These are phyloP conservation scores for Penicillium subrubescens DNA, from an alignment of 495 filamentous ascomycete genomes.

Conservation along the genomic window DNA sequence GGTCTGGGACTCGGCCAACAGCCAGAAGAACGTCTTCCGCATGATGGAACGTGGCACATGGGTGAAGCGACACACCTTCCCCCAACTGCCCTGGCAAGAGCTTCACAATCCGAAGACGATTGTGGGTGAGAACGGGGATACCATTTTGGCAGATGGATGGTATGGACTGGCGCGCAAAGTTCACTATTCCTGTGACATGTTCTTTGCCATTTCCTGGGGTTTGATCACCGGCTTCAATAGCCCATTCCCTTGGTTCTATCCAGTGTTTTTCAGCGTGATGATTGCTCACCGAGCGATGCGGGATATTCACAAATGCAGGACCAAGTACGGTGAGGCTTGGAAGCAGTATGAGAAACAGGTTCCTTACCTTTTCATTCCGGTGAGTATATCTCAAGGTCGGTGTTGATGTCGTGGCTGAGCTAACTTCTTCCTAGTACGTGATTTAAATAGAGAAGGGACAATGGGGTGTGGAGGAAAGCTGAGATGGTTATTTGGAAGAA, in stretches of 20 bases:
- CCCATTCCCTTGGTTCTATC: slow-evolving; percentile 89
- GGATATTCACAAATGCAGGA: slow-evolving; percentile 77
- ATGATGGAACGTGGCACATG: slow-evolving; percentile 73
- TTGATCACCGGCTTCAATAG: slow-evolving; percentile 61
- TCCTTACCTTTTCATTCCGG: slow-evolving; percentile 93
- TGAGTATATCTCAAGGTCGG: slow-evolving; percentile 69
- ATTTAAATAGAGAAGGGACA: neutral
- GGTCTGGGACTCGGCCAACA: slow-evolving; percentile 87
- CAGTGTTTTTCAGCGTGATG: slow-evolving; percentile 85
- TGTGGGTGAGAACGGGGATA: slow-evolving; percentile 70
- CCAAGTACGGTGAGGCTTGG: slow-evolving; percentile 92
- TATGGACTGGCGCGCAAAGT: slow-evolving; percentile 87
- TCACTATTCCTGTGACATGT: slow-evolving; percentile 87
- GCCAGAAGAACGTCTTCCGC: slow-evolving; percentile 93
- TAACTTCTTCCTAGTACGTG: slow-evolving; percentile 1
- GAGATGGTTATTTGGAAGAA: too few relatives aligned
- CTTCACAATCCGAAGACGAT: slow-evolving; percentile 79
- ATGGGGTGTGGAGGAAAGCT: too few relatives aligned
- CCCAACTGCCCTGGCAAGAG: slow-evolving; percentile 79
- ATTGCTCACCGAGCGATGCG: slow-evolving; percentile 82
- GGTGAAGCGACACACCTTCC: slow-evolving; percentile 77
- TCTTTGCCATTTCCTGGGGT: slow-evolving; percentile 70
- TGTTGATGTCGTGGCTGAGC: neutral
- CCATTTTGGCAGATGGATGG: slow-evolving; percentile 84
- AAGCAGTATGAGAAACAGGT: slow-evolving; percentile 80